Percentiles rank a stretch among this genome's conserved stretches.
phyloP scores from a whole-genome alignment of 1,284 basidiomycete genomes.

The Phenoliferia sp. region DNA sequence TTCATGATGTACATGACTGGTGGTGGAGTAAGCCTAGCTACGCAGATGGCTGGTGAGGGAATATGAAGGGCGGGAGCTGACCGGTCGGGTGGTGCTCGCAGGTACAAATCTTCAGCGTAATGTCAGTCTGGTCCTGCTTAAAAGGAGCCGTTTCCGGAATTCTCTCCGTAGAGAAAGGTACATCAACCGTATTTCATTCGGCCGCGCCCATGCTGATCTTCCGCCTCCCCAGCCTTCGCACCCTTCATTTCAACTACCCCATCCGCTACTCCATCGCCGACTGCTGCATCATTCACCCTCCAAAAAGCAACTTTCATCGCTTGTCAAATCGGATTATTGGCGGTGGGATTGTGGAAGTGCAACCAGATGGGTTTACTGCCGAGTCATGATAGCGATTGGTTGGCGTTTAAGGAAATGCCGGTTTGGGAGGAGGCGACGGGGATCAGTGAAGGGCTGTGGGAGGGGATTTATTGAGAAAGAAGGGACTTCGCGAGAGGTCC shows the following conservation, averaged over 20 bases:
- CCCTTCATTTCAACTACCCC: conserved; percentile 27
- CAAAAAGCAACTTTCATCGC: conserved; percentile 37
- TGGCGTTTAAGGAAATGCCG: conserved; percentile 22
- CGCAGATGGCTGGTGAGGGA: no score
- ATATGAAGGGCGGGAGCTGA: no score
- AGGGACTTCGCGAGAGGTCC: no score
- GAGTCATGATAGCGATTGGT: conserved; percentile 32
- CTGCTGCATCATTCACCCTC: conserved; percentile 18
- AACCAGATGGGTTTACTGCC: conserved; percentile 40
- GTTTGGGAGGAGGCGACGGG: neutral
- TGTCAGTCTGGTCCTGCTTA: conserved; percentile 39
- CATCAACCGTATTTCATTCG: neutral
- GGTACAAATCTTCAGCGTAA: conserved; percentile 39
- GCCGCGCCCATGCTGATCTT: no score
- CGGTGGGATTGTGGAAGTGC: conserved; percentile 37
- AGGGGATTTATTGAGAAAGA: neutral
- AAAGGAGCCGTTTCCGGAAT: conserved; percentile 37
- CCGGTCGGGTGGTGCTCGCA: no score
- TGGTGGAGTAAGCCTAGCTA: conserved; percentile 20
- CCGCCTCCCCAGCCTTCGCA: conserved; percentile 27
- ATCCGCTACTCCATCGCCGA: conserved; percentile 11
- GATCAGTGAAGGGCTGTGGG: neutral
- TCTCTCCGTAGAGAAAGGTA: conserved; percentile 34
- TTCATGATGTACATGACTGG: conserved; percentile 43
- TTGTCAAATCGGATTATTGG: conserved; percentile 35